These are phyloP conservation scores for Populus alba DNA, from an alignment of 345 rosid genomes.

Conservation along the genomic window DNA sequence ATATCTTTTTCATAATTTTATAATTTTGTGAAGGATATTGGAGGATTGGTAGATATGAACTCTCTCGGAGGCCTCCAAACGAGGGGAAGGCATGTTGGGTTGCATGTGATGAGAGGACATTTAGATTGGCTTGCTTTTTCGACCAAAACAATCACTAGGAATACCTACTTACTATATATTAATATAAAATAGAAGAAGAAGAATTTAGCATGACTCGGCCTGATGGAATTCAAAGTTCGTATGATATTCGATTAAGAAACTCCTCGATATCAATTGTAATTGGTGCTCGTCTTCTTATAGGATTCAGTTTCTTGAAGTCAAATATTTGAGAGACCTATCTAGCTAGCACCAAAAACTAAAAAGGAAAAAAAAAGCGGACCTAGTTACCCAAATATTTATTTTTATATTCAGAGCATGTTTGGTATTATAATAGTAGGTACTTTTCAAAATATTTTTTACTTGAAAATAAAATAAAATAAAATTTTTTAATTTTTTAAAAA, in stretches of 20 bases:
- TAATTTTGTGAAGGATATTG: constrained; percentile 4
- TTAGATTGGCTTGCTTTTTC: constrained; percentile 39
- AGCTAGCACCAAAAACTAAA: too few relatives aligned
- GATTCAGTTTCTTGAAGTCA: background rate
- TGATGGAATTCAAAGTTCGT: background rate
- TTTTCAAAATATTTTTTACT: too few relatives aligned
- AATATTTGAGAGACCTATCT: background rate
- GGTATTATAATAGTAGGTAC: too few relatives aligned
- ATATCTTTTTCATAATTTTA: constrained; percentile 18
- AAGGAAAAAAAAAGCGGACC: background rate
- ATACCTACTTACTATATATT: constrained; percentile 21
- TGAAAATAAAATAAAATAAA: too few relatives aligned
- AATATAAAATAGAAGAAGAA: background rate
- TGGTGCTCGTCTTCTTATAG: background rate
- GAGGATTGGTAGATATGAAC: constrained; percentile 6
- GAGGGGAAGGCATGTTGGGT: constrained; percentile 36
- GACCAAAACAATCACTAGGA: constrained; percentile 39
- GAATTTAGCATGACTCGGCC: background rate
- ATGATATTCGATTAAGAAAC: background rate
- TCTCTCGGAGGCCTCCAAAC: constrained; percentile 11
- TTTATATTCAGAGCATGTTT: too few relatives aligned
- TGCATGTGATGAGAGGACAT: constrained; percentile 56
- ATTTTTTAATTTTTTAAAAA: too few relatives aligned
- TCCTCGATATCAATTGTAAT: background rate
- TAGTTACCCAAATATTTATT: background rate